phyloP scores from a whole-genome alignment of 2,329 filamentous ascomycete genomes.

The Exutisphaerella laricina region DNA sequence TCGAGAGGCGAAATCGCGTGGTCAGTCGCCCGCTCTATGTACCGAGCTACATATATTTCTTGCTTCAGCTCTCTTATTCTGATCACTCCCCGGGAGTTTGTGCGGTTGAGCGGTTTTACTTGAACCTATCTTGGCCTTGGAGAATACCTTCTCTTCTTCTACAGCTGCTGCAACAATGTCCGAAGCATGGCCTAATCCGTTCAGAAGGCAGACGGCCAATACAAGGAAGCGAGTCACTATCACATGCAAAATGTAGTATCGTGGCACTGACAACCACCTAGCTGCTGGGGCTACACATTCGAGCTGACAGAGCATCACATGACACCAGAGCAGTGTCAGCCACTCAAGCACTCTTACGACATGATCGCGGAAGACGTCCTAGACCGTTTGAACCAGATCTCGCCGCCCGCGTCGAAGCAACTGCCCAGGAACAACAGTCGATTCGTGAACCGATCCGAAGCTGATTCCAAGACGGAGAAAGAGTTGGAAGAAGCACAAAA shows the following conservation, averaged over 20 bases:
- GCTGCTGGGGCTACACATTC: conserved; percentile 62
- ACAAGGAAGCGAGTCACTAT: conserved; percentile 37
- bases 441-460: conserved; percentile 16
- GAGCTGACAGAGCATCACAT: conserved; percentile 62
- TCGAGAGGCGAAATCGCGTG: too few relatives aligned
- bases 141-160: too few relatives aligned
- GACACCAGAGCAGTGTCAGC: conserved; percentile 53
- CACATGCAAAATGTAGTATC: conserved; percentile 15
- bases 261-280: conserved; percentile 23
- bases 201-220: conserved; percentile 39
- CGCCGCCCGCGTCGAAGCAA: conserved; percentile 40
- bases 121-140: too few relatives aligned
- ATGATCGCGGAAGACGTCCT: conserved; percentile 61
- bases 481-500: conserved; percentile 25
- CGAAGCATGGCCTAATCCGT: conserved; percentile 41
- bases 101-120: too few relatives aligned
- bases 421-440: conserved; percentile 37
- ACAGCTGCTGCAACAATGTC: too few relatives aligned
- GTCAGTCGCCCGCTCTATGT: too few relatives aligned
- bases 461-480: background rate
- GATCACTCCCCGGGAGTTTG: too few relatives aligned
- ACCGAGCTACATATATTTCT: too few relatives aligned
- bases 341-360: conserved; percentile 63
- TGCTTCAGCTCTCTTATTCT: too few relatives aligned
- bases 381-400: conserved; percentile 57